Evolutionary conservation across 2,329 filamentous ascomycete species (phyloP), one percentile per base, ranked within the genome.

Genomic region (Zymoseptoria tritici): DNA sequence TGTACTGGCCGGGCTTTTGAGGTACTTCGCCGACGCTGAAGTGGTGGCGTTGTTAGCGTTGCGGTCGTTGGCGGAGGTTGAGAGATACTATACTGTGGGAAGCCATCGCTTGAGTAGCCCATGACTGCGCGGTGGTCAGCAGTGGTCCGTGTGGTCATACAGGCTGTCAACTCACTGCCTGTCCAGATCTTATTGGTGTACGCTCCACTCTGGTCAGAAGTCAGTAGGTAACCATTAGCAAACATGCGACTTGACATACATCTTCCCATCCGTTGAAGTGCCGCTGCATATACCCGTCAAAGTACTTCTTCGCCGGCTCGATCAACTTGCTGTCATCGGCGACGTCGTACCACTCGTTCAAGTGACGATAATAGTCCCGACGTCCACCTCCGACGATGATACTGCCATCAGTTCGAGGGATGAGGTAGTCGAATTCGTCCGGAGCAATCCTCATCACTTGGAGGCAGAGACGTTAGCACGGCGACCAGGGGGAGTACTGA

Each of bases 261-360:
- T 75, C 63, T 54, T 81, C 77, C 81, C 80, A 83, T 0, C 80
- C 80, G 0, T 61, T 67, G 57, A 81, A 82, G 54, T 74, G 74
- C 4, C 73, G 68, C 60, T 79, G 77, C 76, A 82, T 82, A 57
- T 80, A 80, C 0, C 72, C 72, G 21, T 78, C 72, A 61, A 81
- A 83, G 65, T 82, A 78, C 22, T 69, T 55, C 36, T 71, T 71
- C 0, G 77, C 77, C 0, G 70, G 62, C 3, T 75, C 72, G n/a
- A 84, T 78, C 3, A 79, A 64, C 4, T 69, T 71, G 4, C 73
- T 70, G 64, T 83, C 81, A 55, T 81, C 76, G 4, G 71, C 72
- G 49, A 76, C 79, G 19, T 76, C 70, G 61, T 78, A 78, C 80
- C 81, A 83, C 26, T 74, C 64, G 5, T 71, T 59, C 9, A 66